Percentiles rank a stretch among this genome's conserved stretches.
These are phyloP conservation scores for Tritrichomonas musculus DNA, from an alignment of 208 protist genomes.

Conservation along the genomic window DNA sequence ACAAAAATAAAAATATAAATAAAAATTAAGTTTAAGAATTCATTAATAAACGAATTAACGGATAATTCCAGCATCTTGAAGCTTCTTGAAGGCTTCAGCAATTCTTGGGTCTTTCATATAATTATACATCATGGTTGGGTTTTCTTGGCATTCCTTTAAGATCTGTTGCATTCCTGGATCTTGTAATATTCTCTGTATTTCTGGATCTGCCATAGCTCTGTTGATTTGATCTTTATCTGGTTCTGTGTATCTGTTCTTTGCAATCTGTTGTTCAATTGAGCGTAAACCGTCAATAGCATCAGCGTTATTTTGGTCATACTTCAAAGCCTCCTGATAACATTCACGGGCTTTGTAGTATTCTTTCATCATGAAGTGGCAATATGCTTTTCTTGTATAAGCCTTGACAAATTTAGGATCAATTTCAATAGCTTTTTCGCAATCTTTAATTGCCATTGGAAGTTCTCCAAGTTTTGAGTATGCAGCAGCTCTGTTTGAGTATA, in stretches of 20 bases:
- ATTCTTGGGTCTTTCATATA: slow-evolving; percentile 32
- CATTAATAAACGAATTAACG: background rate
- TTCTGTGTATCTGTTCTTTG: slow-evolving; percentile 30
- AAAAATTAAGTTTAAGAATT: background rate
- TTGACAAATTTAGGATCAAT: slow-evolving; percentile 39
- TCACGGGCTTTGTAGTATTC: slow-evolving; percentile 38
- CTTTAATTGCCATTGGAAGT: slow-evolving; percentile 26
- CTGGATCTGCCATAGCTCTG: slow-evolving; percentile 38
- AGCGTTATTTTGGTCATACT: slow-evolving; percentile 31
- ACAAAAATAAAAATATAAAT: background rate
- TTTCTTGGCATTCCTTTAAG: slow-evolving; percentile 20
- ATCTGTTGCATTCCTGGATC: slow-evolving; percentile 40
- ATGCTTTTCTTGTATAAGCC: slow-evolving; percentile 33
- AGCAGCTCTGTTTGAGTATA: slow-evolving; percentile 37
- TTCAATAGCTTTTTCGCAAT: slow-evolving; percentile 33
- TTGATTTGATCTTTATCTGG: slow-evolving; percentile 33
- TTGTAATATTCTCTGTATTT: slow-evolving; percentile 34
- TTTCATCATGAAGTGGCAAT: slow-evolving; percentile 36
- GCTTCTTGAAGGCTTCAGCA: slow-evolving; percentile 24
- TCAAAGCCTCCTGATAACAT: slow-evolving; percentile 16
- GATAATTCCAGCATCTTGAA: slow-evolving; percentile 35
- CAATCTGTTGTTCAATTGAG: background rate
- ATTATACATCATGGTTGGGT: slow-evolving; percentile 31
- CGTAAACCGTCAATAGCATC: slow-evolving; percentile 2
- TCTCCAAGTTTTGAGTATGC: slow-evolving; percentile 39